Evolutionary conservation across 148 eudicot genomes (phyloP).

Genomic region (Rhododendron henanense): DNA sequence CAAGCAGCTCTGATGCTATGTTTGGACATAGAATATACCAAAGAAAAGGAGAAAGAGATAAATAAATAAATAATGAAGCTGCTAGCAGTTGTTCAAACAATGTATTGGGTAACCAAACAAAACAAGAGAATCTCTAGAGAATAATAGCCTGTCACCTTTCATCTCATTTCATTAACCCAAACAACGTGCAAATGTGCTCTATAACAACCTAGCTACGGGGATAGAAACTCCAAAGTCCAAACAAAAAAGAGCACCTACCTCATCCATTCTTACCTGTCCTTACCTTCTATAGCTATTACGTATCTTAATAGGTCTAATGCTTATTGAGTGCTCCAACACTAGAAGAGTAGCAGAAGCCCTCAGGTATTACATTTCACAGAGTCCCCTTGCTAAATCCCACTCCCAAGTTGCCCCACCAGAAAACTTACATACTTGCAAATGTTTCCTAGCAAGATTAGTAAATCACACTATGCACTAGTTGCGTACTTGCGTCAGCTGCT

Average conservation of each 20-base stretch:
- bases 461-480: background rate
- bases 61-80: background rate
- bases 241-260: background rate
- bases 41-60: background rate
- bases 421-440: background rate
- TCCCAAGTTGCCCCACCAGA: background rate
- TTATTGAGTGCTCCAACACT: background rate
- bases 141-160: background rate
- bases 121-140: background rate
- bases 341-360: background rate
- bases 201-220: background rate
- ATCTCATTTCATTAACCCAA: background rate
- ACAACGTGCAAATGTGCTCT: background rate
- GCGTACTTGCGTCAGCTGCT: background rate
- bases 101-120: background rate
- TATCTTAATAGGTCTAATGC: background rate
- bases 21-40: background rate
- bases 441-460: background rate
- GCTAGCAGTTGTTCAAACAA: background rate
- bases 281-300: background rate
- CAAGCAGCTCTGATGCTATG: background rate
- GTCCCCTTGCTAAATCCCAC: slow-evolving; percentile 14
- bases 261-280: slow-evolving; percentile 3
- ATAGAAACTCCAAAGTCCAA: background rate
- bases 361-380: background rate